phyloP scores from a whole-genome alignment of 306 rosid genomes.

The Gastrolobium villosum region DNA sequence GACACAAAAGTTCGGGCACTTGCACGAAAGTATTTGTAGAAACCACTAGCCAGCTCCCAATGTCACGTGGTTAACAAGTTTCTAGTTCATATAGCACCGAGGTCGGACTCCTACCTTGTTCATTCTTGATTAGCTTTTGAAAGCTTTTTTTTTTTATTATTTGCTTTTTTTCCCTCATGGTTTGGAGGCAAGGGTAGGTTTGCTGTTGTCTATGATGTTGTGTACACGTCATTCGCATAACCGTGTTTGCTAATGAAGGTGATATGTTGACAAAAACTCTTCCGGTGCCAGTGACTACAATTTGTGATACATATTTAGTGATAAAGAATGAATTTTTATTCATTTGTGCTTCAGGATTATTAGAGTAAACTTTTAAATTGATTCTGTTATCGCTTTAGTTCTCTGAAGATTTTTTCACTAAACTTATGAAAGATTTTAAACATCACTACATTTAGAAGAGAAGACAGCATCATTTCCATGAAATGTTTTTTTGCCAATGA shows the following conservation, averaged over 20 bases:
- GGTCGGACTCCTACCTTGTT: constrained; percentile 26
- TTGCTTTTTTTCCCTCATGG: not conserved
- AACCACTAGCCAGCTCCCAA: constrained; percentile 25
- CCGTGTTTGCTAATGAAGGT: constrained; percentile 32
- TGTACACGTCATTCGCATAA: constrained; percentile 30
- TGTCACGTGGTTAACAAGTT: constrained; percentile 27
- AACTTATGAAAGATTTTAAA: no score
- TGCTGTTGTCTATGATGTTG: constrained; percentile 32
- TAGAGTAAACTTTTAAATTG: not conserved
- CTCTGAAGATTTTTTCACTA: no score
- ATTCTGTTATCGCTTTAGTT: no score
- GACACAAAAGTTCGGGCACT: constrained; percentile 97
- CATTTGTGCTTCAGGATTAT: constrained; percentile 12
- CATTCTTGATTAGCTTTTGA: constrained; percentile 16
- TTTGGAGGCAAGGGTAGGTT: constrained; percentile 36
- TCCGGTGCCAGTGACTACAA: constrained; percentile 32
- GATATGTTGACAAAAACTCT: constrained; percentile 28
- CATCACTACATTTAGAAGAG: no score
- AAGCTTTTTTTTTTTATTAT: constrained; percentile 1
- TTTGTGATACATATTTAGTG: constrained; percentile 37
- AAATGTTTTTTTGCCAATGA: no score
- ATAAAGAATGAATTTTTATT: not conserved
- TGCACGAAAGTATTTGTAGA: constrained; percentile 85
- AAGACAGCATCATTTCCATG: no score
- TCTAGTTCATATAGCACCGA: constrained; percentile 22